Conservation (phyloP, 352 stramenopile species). For the Pythium apleroticum region DNA sequence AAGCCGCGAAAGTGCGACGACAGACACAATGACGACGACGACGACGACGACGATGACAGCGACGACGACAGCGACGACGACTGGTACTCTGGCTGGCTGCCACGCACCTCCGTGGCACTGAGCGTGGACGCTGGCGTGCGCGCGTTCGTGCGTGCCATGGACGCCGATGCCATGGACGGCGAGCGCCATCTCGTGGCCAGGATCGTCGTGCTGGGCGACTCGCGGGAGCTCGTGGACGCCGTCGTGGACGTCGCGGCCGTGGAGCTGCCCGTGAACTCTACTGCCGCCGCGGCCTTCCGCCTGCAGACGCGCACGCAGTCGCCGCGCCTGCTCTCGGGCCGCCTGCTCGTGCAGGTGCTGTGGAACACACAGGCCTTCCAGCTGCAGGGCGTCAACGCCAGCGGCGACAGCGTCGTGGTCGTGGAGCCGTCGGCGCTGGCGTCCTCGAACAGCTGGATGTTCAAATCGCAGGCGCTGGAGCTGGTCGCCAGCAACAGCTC, state of each 20-base stretch:
- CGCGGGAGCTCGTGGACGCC: conserved; percentile 11
- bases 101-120: neutral
- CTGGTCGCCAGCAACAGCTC: neutral
- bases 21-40: neutral
- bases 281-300: neutral
- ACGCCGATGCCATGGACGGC: neutral
- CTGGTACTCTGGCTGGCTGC: neutral
- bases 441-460: neutral
- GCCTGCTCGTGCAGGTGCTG: conserved; percentile 13
- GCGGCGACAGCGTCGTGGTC: conserved; percentile 17
- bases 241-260: conserved; percentile 3
- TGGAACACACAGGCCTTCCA: conserved; percentile 14
- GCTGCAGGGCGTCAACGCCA: neutral
- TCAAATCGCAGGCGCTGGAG: neutral
- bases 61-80: conserved; percentile 13
- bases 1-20: neutral
- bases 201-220: conserved; percentile 18
- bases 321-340: neutral
- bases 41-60: conserved; percentile 5
- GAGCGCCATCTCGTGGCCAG: conserved; percentile 10
- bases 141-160: conserved; percentile 17
- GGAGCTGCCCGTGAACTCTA: neutral
- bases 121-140: conserved; percentile 8
- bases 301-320: neutral
- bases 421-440: neutral